These are phyloP conservation scores for Saccharomyces hybrid DNA, from an alignment of 1,139 yeast genomes.

Conservation along the genomic window DNA sequence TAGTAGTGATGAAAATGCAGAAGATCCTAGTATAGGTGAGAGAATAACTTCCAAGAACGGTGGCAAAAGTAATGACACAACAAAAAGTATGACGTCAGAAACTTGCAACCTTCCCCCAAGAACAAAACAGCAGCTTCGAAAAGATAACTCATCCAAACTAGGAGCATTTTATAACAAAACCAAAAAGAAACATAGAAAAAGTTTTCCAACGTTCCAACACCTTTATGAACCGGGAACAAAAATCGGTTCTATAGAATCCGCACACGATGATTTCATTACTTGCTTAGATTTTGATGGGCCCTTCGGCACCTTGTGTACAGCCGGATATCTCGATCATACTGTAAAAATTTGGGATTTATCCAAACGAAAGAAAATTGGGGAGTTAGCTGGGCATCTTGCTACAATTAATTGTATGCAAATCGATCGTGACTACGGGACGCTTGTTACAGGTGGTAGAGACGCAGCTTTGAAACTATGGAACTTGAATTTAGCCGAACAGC, in stretches of 20 bases:
- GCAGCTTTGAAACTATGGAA: conserved; percentile 59
- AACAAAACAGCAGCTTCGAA: conserved; percentile 16
- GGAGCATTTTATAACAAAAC: conserved; percentile 20
- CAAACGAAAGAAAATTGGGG: conserved; percentile 43
- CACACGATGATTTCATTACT: conserved; percentile 46
- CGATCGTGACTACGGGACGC: conserved; percentile 40
- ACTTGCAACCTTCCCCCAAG: conserved; percentile 1
- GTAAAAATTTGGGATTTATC: conserved; percentile 80
- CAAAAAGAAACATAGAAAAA: conserved; percentile 37
- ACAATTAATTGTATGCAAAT: conserved; percentile 52
- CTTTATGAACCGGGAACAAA: conserved; percentile 52
- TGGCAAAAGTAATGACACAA: neutral
- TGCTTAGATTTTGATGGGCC: conserved; percentile 62
- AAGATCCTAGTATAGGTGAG: conserved; percentile 3
- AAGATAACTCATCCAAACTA: conserved; percentile 27
- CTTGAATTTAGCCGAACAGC: conserved; percentile 30
- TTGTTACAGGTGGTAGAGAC: conserved; percentile 58
- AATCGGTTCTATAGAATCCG: conserved; percentile 41
- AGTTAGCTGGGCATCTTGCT: conserved; percentile 49
- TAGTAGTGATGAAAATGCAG: conserved; percentile 14
- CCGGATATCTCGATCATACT: conserved; percentile 65
- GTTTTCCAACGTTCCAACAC: conserved; percentile 54
- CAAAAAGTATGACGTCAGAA: conserved; percentile 4
- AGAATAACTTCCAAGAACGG: conserved; percentile 4
- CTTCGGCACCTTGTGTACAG: conserved; percentile 67